phyloP scores from a whole-genome alignment of 2,329 filamentous ascomycete genomes.

The Xylaria sp. region DNA sequence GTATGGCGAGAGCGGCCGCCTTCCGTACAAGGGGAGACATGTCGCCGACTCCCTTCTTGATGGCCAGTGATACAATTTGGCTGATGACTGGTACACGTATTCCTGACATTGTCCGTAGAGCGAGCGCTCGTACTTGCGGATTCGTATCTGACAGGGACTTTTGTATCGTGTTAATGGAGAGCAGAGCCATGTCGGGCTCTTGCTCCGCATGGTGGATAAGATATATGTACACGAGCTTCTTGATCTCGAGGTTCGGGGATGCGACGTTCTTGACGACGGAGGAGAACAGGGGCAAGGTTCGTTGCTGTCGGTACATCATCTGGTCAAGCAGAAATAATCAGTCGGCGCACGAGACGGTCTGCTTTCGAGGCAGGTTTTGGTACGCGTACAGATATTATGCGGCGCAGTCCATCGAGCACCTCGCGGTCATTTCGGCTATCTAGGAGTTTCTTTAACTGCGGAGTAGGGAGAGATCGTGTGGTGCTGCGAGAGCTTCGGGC shows the following conservation, averaged over 20 bases:
- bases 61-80: slow-evolving; percentile 93
- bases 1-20: slow-evolving; percentile 88
- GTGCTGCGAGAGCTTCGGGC: slow-evolving; percentile 68
- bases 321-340: slow-evolving; percentile 42
- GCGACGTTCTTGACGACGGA: slow-evolving; percentile 97
- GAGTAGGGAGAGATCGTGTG: slow-evolving; percentile 69
- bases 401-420: slow-evolving; percentile 86
- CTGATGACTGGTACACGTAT: slow-evolving; percentile 98
- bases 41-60: slow-evolving; percentile 90
- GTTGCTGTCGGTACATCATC: slow-evolving; percentile 94
- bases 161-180: slow-evolving; percentile 98
- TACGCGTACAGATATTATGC: slow-evolving; percentile 78
- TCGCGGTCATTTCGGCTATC: slow-evolving; percentile 94
- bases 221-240: slow-evolving; percentile 98
- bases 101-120: slow-evolving; percentile 93
- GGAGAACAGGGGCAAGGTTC: slow-evolving; percentile 93
- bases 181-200: slow-evolving; percentile 89
- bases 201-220: slow-evolving; percentile 95
- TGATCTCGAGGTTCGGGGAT: slow-evolving; percentile 89
- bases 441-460: slow-evolving; percentile 90
- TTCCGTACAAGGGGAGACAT: slow-evolving; percentile 95
- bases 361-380: background rate
- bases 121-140: slow-evolving; percentile 87
- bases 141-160: slow-evolving; percentile 94
- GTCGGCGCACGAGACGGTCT: slow-evolving; percentile 7